A percentile compares a stretch with the other conserved stretches of the same genome.
Conservation (phyloP, 2,329 filamentous ascomycete genomes). For the Calonectria pseudoreteaudii region DNA sequence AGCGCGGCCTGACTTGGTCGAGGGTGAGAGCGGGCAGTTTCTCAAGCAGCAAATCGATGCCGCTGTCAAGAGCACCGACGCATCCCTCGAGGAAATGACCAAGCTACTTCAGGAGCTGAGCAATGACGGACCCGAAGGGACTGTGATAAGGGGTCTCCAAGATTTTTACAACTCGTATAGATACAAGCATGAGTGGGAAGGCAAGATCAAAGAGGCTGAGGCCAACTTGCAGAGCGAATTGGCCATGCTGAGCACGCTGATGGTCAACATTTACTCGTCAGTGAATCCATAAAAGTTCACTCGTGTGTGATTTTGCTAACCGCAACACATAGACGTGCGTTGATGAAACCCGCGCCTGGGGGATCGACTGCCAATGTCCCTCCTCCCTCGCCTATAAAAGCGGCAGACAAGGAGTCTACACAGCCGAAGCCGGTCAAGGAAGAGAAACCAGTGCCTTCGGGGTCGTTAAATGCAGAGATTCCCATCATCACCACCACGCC, state of each 20-base stretch:
- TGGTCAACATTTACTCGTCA: conserved; percentile 50
- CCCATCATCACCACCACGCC: neutral
- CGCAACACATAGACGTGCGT: conserved; percentile 34
- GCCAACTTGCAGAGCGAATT: conserved; percentile 45
- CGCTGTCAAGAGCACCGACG: conserved; percentile 40
- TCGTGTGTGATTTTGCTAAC: conserved; percentile 11
- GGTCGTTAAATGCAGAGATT: neutral
- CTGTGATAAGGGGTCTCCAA: conserved; percentile 36
- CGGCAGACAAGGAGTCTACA: neutral
- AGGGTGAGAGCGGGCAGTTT: conserved; percentile 43
- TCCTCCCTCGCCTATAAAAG: conserved; percentile 20
- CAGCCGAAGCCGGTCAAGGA: neutral
- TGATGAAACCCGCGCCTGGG: conserved; percentile 44
- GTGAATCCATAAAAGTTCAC: neutral
- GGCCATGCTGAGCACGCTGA: conserved; percentile 41
- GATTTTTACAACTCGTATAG: conserved; percentile 50
- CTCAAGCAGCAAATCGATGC: conserved; percentile 46
- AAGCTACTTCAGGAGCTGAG: conserved; percentile 45
- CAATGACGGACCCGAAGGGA: conserved; percentile 37
- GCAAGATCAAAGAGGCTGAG: conserved; percentile 47
- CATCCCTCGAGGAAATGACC: conserved; percentile 45
- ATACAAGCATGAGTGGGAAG: conserved; percentile 48
- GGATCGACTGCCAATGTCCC: conserved; percentile 29
- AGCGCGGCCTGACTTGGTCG: conserved; percentile 45
- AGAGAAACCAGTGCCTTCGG: neutral